Evolutionary conservation across 1,284 basidiomycete species (phyloP), one percentile per base, ranked within the genome.

Genomic region (Fomitopsis palustris): DNA sequence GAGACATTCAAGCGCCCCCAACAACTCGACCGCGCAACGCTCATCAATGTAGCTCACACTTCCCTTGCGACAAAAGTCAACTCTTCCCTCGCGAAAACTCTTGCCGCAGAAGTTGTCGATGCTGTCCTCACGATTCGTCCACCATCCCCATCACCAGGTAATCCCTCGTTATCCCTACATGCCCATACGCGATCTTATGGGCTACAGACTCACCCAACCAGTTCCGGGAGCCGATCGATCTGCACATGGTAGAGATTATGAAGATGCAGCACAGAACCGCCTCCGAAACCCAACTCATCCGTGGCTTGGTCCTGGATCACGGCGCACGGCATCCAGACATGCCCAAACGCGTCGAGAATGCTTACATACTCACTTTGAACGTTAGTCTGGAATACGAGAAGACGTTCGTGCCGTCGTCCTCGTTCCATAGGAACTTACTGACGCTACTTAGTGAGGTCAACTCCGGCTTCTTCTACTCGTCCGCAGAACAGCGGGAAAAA

Each of bases 171-270:
- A 6, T 6, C 12, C 17, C 25, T 47, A 6, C 9, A 2, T n/a
- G 7, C 17, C n/a, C 19, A 9, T 37, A 7, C 23, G 9, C 37
- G 31, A 19, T 19, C 49, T 60, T 3, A 67, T 59, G 56, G 53
- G 61, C 62, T n/a, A n/a, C 62, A 90, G 86, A 82, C 62, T 74
- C 81, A 19, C 75, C 81, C 64, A 86, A 87, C 65, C 84, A 88
- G 67, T 89, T 84, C 79, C 82, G 82, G 57, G 87, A 94, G 68
- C 95, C 96, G 51, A 97, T 99, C 72, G 97, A 99, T 78, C 79
- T 99, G 63, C 96, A 99, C 79, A 99, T 99, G 97, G 83, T 99
- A 58, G 97, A 99, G 77, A 90, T 99, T 68, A 99, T 99, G 96
- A 99, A 99, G 82, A 99, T 99, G 97, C 96, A 98, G 76, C 97